Conservation (phyloP, 768 basidiomycete species). For the Symmetrospora coprosmae region DNA sequence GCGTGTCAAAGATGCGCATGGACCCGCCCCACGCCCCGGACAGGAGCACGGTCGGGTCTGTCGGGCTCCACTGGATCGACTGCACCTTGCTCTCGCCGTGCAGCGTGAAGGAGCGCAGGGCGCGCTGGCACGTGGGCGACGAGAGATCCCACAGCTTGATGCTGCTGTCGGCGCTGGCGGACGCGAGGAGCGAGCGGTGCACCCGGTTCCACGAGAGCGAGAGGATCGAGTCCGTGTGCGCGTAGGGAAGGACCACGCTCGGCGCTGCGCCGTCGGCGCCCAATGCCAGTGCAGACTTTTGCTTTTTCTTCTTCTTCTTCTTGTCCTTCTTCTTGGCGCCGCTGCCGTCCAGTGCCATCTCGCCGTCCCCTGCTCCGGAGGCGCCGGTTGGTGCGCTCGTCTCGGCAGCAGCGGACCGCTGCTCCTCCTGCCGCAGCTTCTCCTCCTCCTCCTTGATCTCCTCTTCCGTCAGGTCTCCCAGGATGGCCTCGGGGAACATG, state of each 20-base stretch:
- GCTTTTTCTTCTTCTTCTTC: constrained; percentile 87
- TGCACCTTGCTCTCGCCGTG: constrained; percentile 79
- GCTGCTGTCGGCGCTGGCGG: constrained; percentile 81
- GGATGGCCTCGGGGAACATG: constrained; percentile 79
- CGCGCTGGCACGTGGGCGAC: constrained; percentile 48
- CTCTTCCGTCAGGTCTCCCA: constrained; percentile 66
- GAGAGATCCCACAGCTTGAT: constrained; percentile 96
- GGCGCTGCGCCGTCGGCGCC: constrained; percentile 51
- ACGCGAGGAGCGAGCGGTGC: constrained; percentile 80
- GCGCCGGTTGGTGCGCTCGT: too few species aligned
- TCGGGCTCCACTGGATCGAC: constrained; percentile 84
- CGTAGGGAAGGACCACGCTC: constrained; percentile 38
- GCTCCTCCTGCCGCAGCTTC: neutral
- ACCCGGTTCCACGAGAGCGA: constrained; percentile 78
- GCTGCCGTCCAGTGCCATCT: constrained; percentile 3
- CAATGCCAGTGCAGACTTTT: constrained; percentile 29
- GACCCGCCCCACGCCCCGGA: constrained; percentile 91
- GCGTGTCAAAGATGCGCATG: constrained; percentile 82
- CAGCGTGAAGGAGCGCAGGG: constrained; percentile 61
- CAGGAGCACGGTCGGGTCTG: constrained; percentile 72
- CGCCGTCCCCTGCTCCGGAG: too few species aligned
- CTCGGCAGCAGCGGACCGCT: too few species aligned
- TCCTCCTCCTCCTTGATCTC: neutral
- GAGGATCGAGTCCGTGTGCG: constrained; percentile 92
- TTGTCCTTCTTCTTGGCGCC: constrained; percentile 51